Evolutionary conservation across 2,329 filamentous ascomycete species (phyloP), one percentile per base, ranked within the genome.

Genomic region (Ceratocystis cubensis): DNA sequence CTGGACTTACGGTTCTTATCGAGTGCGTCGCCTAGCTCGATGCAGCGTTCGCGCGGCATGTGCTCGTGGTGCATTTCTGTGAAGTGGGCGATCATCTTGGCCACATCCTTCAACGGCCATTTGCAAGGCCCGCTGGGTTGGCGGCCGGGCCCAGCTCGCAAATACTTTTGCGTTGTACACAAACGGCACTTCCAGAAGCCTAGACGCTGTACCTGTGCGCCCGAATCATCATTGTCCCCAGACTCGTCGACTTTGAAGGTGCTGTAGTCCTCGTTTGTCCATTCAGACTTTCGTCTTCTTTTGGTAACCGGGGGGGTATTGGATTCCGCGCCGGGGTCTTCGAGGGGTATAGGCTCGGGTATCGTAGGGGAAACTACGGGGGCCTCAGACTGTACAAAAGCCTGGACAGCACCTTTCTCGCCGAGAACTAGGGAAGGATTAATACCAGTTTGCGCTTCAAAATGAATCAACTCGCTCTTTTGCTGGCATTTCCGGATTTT

Each of bases 111-210:
- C 13, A 80, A 73, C 2, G 78, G 77, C 78, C 78, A 79, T 69
- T 78, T 79, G 70, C 76, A 77, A 37, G 78, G 78, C 61, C 74
- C 75, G 63, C 75, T 76, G 25, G 78, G 78, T 64, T 76, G 74
- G 63, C 77, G 75, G 50, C 74, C 76, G 4, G 72, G 70, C 1
- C 76, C 76, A 0, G 77, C 76, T n/a, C 75, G 72, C 17, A 76
- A 70, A 69, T 76, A 80, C 70, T 79, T 80, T 45, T 74, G 71
- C 0, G 77, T 74, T 2, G 72, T 74, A 71, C 78, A 80, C 1
- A 80, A 74, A 0, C 75, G 76, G 69, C 78, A 80, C 69, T 76
- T 76, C 78, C 78, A 80, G 70, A 75, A 76, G 20, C 78, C 78
- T n/a, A 79, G 72, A 1, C 78, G 77, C 69, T 76, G 75, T 8